phyloP scores from a whole-genome alignment of 139 green algal species.

The Gonium pectorale region DNA sequence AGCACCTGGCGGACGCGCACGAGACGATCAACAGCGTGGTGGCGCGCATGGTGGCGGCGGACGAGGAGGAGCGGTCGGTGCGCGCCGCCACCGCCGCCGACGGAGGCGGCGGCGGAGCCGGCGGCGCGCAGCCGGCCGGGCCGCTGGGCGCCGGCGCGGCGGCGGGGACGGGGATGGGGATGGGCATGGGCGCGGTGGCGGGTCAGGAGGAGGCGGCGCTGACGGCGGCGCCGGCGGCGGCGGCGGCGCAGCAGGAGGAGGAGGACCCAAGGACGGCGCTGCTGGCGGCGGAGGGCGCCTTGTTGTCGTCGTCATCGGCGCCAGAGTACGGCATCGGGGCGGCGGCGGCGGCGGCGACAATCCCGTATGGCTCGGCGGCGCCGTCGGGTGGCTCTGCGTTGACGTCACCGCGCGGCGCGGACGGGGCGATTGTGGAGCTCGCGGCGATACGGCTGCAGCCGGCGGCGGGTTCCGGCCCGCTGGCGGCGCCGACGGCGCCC shows the following conservation, averaged over 20 bases:
- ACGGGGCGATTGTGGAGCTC: slow-evolving; percentile 5
- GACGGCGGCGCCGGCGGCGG: not conserved
- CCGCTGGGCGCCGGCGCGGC: slow-evolving; percentile 5
- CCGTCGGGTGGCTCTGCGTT: too few relatives aligned
- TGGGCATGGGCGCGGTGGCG: not conserved
- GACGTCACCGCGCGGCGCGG: too few relatives aligned
- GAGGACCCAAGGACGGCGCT: slow-evolving; percentile 22
- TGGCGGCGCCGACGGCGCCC: not conserved
- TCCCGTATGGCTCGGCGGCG: not conserved
- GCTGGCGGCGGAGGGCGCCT: not conserved
- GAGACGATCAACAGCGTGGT: slow-evolving; percentile 67
- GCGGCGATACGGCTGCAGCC: not conserved
- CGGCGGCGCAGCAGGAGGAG: slow-evolving; percentile 28
- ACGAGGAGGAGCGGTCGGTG: slow-evolving; percentile 6
- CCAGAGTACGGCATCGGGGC: not conserved
- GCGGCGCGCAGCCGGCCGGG: not conserved
- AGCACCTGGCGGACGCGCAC: slow-evolving; percentile 52
- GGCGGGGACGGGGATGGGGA: not conserved
- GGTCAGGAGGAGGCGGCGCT: not conserved
- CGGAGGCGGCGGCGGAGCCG: not conserved
- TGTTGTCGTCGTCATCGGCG: not conserved
- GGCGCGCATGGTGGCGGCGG: slow-evolving; percentile 57
- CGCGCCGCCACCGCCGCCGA: not conserved
- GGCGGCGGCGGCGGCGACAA: not conserved
- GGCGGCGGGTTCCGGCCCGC: not conserved